Evolutionary conservation across 306 rosid genomes (phyloP).

Genomic region (Prunus campanulata): DNA sequence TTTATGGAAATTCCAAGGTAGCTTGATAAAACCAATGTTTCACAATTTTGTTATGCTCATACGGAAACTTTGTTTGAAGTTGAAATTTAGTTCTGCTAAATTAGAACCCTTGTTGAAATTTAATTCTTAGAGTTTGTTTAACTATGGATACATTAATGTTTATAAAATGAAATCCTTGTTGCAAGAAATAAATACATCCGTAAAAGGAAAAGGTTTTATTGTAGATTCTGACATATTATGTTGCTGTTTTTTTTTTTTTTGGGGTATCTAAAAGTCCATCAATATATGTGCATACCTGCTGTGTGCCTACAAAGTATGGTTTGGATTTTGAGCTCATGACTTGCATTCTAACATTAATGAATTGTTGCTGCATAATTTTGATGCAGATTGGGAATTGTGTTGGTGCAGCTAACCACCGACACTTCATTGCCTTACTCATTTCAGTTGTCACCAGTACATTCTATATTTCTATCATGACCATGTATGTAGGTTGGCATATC

Average conservation of each 20-base stretch:
- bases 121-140: too few relatives aligned
- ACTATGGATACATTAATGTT: background rate
- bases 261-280: too few relatives aligned
- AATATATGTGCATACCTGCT: background rate
- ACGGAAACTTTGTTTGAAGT: too few relatives aligned
- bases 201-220: background rate
- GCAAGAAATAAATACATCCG: too few relatives aligned
- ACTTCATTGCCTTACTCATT: slow-evolving; percentile 79
- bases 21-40: too few relatives aligned
- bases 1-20: too few relatives aligned
- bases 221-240: background rate
- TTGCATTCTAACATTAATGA: slow-evolving; percentile 17
- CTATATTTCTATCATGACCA: slow-evolving; percentile 65
- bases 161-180: background rate
- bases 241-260: too few relatives aligned
- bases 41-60: too few relatives aligned
- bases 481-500: slow-evolving; percentile 40
- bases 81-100: too few relatives aligned
- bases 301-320: background rate
- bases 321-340: background rate
- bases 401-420: slow-evolving; percentile 86
- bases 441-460: slow-evolving; percentile 64
- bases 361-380: slow-evolving; percentile 13
- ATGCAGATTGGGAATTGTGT: slow-evolving; percentile 98
- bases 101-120: too few relatives aligned